Base-by-base conservation (phyloP, 495 filamentous ascomycete species). In the Thermothielavioides terrestris region DNA sequence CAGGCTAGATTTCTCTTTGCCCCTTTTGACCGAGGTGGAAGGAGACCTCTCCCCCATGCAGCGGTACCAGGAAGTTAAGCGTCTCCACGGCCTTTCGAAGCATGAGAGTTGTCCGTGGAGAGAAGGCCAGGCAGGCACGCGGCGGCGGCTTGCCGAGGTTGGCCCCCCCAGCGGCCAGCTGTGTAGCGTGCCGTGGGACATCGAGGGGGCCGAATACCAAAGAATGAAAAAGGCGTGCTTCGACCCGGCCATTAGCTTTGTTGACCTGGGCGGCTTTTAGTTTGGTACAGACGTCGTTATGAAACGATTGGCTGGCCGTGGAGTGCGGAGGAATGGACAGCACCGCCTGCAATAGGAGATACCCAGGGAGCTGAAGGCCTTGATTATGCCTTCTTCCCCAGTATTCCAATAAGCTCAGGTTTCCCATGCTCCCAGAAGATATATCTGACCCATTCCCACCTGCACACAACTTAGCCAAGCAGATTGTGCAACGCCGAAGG, bases 211-310 rank as follows among this genome's bases (percentile, higher is more conserved):
- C 2, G 53, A 59, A 26, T 59, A 59, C 18, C 41, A 48, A 32
- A 7, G 53, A 37, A 21, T 59, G 41, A 53, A 54, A 26, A 49
- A 34, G 42, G 50, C 53, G 25, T 56, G 36, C 9, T 54, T 50
- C 40, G 53, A 59, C 31, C 49, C 53, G 8, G 27, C 56, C 6
- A 50, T 53, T 18, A 45, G 56, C 36, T 8, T 59, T 12, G 56
- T 53, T 38, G 49, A 52, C 25, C 15, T 28, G 1, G 28, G 30
- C 5, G 18, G 52, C 1, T 23, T 41, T 14, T 49, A 41, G 28
- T 25, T 12, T 23, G 12, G 31, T 9, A 34, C 8, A 31, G 9
- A 3, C 28, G 9, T 1, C 7, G 9, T 8, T 31, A 3, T 31
- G n/a, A 34, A 4, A n/a, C 12, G n/a, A 2, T 4, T 4, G 11